These are phyloP conservation scores for Trifolium repens DNA, from an alignment of 306 rosid species.

Conservation along the genomic window DNA sequence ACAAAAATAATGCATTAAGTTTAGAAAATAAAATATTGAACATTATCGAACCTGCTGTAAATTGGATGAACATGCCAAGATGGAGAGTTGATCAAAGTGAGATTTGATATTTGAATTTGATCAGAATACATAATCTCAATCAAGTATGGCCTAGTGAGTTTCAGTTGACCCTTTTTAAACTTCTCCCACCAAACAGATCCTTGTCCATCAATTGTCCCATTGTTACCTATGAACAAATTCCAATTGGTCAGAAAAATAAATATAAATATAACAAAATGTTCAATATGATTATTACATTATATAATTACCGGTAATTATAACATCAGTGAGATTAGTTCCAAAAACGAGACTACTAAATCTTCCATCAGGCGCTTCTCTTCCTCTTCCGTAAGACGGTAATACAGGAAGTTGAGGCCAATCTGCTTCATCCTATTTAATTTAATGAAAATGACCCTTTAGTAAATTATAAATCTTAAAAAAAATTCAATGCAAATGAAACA, in stretches of 20 bases:
- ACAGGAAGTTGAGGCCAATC: constrained; percentile 61
- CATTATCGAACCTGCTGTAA: constrained; percentile 58
- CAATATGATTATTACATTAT: background rate
- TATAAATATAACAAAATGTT: too few species aligned
- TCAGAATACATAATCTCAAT: constrained; percentile 69
- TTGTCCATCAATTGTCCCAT: constrained; percentile 87
- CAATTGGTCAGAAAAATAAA: background rate
- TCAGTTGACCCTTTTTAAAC: constrained; percentile 41
- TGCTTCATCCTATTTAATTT: constrained; percentile 51
- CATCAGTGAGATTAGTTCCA: constrained; percentile 83
- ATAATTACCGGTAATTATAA: constrained; percentile 72
- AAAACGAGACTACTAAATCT: constrained; percentile 68
- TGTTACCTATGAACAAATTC: constrained; percentile 52
- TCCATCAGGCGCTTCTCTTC: constrained; percentile 62
- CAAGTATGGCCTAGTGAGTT: constrained; percentile 62
- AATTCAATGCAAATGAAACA: too few species aligned
- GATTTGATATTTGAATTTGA: constrained; percentile 65
- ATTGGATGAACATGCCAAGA: constrained; percentile 79
- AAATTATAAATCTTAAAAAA: too few species aligned
- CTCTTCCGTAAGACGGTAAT: constrained; percentile 74
- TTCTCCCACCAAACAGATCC: constrained; percentile 74
- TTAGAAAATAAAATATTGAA: background rate
- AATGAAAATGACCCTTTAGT: background rate
- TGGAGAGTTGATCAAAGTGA: constrained; percentile 71
- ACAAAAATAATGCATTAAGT: background rate